Percentiles rank a stretch among this genome's conserved stretches.
Evolutionary conservation across 768 basidiomycete genomes (phyloP).

Genomic region (Rhizopogon vesiculosus): DNA sequence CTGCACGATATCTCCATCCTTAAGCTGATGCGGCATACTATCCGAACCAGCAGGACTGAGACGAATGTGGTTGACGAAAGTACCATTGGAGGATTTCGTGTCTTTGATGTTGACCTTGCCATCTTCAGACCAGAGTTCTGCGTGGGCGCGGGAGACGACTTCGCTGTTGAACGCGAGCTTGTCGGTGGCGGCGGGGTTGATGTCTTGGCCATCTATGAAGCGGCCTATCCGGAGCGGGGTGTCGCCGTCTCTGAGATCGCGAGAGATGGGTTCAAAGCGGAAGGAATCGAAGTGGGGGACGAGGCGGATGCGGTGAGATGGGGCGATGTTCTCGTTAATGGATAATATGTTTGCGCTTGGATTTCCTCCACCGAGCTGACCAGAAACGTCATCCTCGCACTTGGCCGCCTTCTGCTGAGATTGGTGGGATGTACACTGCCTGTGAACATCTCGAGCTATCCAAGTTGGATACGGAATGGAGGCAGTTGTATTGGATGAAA

Average conservation of each 20-base stretch:
- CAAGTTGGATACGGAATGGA: too few species aligned
- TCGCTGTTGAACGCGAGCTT: constrained; percentile 95
- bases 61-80: constrained; percentile 92
- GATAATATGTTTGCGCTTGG: too few species aligned
- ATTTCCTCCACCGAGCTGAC: too few species aligned
- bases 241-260: constrained; percentile 74
- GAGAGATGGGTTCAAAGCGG: constrained; percentile 88
- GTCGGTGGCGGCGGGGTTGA: constrained; percentile 38
- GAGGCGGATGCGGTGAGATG: constrained; percentile 77
- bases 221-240: constrained; percentile 82
- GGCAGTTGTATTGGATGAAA: too few species aligned
- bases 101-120: constrained; percentile 84
- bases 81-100: constrained; percentile 86
- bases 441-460: too few species aligned
- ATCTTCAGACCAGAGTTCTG: constrained; percentile 83
- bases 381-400: too few species aligned
- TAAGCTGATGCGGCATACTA: constrained; percentile 69
- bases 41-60: constrained; percentile 80
- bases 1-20: constrained; percentile 93
- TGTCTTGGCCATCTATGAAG: constrained; percentile 73
- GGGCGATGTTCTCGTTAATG: constrained; percentile 9
- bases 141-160: constrained; percentile 91
- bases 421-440: too few species aligned
- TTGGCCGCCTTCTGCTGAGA: too few species aligned
- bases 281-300: constrained; percentile 96